Conservation (phyloP, 2,329 filamentous ascomycete genomes). For the Corynespora cassiicola region DNA sequence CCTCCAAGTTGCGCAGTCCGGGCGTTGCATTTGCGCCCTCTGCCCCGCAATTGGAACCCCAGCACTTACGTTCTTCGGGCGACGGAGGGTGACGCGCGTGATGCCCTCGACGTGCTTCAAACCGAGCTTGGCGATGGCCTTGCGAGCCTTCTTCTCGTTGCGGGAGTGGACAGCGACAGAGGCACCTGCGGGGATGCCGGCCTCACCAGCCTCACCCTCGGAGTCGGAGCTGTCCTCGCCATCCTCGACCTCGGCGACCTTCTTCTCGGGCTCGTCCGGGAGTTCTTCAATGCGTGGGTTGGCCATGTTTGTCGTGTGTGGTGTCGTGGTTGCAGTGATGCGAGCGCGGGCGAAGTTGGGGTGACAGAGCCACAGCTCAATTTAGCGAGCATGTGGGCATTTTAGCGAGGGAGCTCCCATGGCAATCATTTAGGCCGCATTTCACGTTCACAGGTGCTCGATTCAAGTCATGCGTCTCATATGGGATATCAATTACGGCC, state of each 20-base stretch:
- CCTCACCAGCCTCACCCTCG: slow-evolving; percentile 74
- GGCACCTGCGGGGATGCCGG: slow-evolving; percentile 80
- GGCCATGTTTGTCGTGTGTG: slow-evolving; percentile 75
- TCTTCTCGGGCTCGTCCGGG: slow-evolving; percentile 81
- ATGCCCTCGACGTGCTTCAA: slow-evolving; percentile 96
- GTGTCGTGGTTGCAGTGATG: slow-evolving; percentile 25
- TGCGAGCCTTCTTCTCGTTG: slow-evolving; percentile 99
- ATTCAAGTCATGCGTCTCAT: slow-evolving; percentile 9
- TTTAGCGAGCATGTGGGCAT: slow-evolving; percentile 31
- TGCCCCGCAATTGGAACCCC: slow-evolving; percentile 21
- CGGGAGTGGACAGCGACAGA: slow-evolving; percentile 93
- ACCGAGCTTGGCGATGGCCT: slow-evolving; percentile 98
- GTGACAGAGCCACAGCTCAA: slow-evolving; percentile 25
- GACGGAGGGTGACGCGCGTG: slow-evolving; percentile 94
- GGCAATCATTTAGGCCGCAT: slow-evolving; percentile 9
- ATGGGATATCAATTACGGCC: slow-evolving; percentile 42
- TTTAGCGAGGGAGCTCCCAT: slow-evolving; percentile 31
- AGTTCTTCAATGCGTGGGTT: slow-evolving; percentile 98
- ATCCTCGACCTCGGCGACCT: slow-evolving; percentile 78
- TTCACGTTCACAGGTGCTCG: not conserved
- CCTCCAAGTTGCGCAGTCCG: slow-evolving; percentile 1
- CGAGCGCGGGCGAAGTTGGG: slow-evolving; percentile 16
- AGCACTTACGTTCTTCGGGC: slow-evolving; percentile 95
- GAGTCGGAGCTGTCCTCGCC: slow-evolving; percentile 76
- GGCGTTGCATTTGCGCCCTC: slow-evolving; percentile 10